These are phyloP conservation scores for Davidsoniella virescens DNA, from an alignment of 2,329 filamentous ascomycete genomes.

Conservation along the genomic window DNA sequence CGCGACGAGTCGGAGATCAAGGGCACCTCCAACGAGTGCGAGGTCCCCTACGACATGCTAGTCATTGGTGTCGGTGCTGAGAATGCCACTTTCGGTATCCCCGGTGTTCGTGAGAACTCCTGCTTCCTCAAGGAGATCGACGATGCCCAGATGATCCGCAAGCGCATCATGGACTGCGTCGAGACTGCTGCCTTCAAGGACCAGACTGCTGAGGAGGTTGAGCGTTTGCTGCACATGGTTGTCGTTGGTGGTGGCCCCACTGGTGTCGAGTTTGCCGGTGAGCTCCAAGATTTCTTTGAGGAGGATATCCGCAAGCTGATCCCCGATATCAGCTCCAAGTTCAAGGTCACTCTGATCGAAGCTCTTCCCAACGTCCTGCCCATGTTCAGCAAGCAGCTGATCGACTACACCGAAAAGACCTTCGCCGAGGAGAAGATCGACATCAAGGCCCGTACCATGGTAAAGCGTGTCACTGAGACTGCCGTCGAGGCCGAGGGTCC, in stretches of 20 bases:
- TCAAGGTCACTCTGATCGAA: constrained; percentile 95
- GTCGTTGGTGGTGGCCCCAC: constrained; percentile 87
- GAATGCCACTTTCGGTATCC: constrained; percentile 96
- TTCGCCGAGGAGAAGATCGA: constrained; percentile 98
- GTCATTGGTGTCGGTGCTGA: constrained; percentile 94
- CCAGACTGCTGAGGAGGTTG: constrained; percentile 71
- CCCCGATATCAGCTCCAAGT: constrained; percentile 84
- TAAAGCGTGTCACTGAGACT: constrained; percentile 90
- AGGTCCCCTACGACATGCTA: constrained; percentile 95
- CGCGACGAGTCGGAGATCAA: constrained; percentile 88
- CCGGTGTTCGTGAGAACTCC: constrained; percentile 83
- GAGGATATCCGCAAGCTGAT: constrained; percentile 97
- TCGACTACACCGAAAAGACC: constrained; percentile 97
- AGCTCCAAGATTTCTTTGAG: constrained; percentile 98
- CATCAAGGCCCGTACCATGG: constrained; percentile 97
- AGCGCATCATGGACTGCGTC: constrained; percentile 99
- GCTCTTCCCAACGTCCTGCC: constrained; percentile 91
- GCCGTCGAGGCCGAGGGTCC: constrained; percentile 79
- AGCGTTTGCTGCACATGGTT: constrained; percentile 95
- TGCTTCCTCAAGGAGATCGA: constrained; percentile 98
- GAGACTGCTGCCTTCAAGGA: constrained; percentile 98
- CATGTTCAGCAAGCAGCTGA: constrained; percentile 97
- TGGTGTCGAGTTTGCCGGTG: constrained; percentile 94
- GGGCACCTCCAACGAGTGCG: constrained; percentile 63
- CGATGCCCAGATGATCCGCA: constrained; percentile 90